Evolutionary conservation across 768 basidiomycete genomes (phyloP), one percentile per base, ranked within the genome.

Genomic region (Amanita muscaria): DNA sequence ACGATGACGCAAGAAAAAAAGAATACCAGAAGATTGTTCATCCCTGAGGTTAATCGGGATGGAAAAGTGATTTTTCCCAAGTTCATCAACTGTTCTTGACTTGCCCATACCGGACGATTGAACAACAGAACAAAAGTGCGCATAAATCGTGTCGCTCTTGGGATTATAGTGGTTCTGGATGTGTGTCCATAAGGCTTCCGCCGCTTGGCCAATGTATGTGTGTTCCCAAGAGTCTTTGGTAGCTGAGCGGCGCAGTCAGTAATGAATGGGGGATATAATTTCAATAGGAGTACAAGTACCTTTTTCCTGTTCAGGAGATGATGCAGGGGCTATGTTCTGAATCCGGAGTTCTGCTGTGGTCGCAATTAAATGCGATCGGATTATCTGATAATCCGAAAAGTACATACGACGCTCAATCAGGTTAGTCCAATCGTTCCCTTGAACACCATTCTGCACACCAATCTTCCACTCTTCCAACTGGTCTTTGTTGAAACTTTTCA

Each of bases 11-110:
- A n/a, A n/a, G 21, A 40, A 47, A 22, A 29, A 15, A 41, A 19
- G n/a, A 29, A 40, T 27, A 47, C 46, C 46, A 18, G 3, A 29
- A 18, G 46, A 47, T 34, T 5, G 18, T 34, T 16, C 33, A 38
- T 38, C 34, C 34, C 34, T 36, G 34, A 36, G 34, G 34, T 36
- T 36, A n/a, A n/a, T n/a, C n/a, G n/a, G n/a, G n/a, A n/a, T n/a
- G n/a, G n/a, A n/a, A n/a, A 33, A 33, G 32, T 33, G 32, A 14
- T 33, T 33, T 33, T 33, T 33, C 29, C 29, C 32, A 33, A 33
- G 32, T 33, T 33, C 32, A 33, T 33, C 32, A 33, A 33, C 32
- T 33, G 32, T 33, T n/a, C n/a, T n/a, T n/a, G n/a, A n/a, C n/a
- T n/a, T n/a, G n/a, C n/a, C n/a, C n/a, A n/a, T n/a, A n/a, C 32